Evolutionary conservation across 306 rosid species (phyloP), one percentile per base, ranked within the genome.

Genomic region (Pyrus pyrifolia): DNA sequence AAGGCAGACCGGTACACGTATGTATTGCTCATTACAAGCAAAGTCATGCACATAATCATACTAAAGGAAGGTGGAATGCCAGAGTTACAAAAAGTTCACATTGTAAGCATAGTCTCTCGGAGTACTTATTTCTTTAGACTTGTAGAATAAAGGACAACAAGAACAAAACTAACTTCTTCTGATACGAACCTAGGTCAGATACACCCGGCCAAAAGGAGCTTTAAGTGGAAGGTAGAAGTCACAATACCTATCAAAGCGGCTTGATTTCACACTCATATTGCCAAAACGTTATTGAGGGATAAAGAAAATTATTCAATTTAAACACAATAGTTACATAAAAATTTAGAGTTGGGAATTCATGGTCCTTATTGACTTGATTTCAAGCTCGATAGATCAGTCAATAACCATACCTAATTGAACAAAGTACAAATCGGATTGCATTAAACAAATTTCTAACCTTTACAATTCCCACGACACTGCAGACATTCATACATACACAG

Each of bases 391-490:
- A 82, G 57, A 70, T 53, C 31, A 78, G 86, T 83, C 70, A 85
- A 90, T 83, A 86, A 80, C 38, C 77, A 75, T 76, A 78, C 84
- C 85, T 83, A 77, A 67, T 69, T 58, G 70, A 82, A 79, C 79
- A 84, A 58, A 79, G 81, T 80, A 85, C 74, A 76, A 53, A 77
- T 60, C 75, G 78, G 68, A 86, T 79, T 86, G 74, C 86, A 76
- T 83, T 83, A 75, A 80, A 82, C 86, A 86, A 82, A 76, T 74
- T 75, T 76, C 87, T 86, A 87, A 85, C 80, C 82, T 87, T 86
- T 61, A 79, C 35, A 68, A 72, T 74, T 68, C 81, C 81, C 57
- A 44, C 30, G 18, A 81, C 78, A 55, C 83, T 70, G 85, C 76
- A 82, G 80, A 81, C 35, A 58, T 61, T 75, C 80, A 63, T 49